A percentile compares a stretch with the other conserved stretches of the same genome.
Evolutionary conservation across 2,329 filamentous ascomycete species (phyloP).

Genomic region (Septoria petroselini): DNA sequence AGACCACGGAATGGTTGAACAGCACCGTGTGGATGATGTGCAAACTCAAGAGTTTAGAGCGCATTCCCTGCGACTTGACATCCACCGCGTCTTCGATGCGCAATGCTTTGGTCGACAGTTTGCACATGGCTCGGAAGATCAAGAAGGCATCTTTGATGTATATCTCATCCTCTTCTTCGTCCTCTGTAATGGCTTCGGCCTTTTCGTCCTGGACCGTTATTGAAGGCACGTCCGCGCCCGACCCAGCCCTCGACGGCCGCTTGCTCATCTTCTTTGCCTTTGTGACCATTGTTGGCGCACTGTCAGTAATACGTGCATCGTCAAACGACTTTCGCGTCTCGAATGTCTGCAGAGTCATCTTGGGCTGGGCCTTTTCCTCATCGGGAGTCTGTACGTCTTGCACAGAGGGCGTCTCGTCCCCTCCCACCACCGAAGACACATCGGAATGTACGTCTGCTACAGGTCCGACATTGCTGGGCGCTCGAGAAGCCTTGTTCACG

Average conservation of each 20-base stretch:
- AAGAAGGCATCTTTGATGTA: conserved; percentile 97
- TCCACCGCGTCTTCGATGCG: conserved; percentile 90
- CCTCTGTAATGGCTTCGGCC: conserved; percentile 58
- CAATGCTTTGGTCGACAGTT: conserved; percentile 88
- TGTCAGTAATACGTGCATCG: conserved; percentile 63
- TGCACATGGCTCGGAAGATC: conserved; percentile 96
- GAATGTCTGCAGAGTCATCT: conserved; percentile 66
- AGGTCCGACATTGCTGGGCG: conserved; percentile 47
- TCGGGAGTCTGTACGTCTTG: conserved; percentile 42
- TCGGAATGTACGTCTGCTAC: conserved; percentile 34
- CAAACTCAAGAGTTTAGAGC: conserved; percentile 90
- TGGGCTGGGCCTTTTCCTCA: conserved; percentile 49
- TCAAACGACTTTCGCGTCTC: conserved; percentile 65
- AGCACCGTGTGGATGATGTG: conserved; percentile 93
- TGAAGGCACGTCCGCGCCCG: conserved; percentile 44
- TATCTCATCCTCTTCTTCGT: conserved; percentile 86
- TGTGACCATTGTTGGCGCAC: conserved; percentile 65
- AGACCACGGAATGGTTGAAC: conserved; percentile 88
- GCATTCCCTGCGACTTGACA: conserved; percentile 90
- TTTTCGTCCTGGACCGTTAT: conserved; percentile 37
- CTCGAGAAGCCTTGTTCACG: conserved; percentile 77
- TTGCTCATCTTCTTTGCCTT: conserved; percentile 47
- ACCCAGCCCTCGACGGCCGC: conserved; percentile 41
- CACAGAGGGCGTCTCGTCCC: conserved; percentile 30
- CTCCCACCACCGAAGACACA: conserved; percentile 26